These are phyloP conservation scores for Lagenidium giganteum DNA, from an alignment of 352 stramenopile genomes.

Conservation along the genomic window DNA sequence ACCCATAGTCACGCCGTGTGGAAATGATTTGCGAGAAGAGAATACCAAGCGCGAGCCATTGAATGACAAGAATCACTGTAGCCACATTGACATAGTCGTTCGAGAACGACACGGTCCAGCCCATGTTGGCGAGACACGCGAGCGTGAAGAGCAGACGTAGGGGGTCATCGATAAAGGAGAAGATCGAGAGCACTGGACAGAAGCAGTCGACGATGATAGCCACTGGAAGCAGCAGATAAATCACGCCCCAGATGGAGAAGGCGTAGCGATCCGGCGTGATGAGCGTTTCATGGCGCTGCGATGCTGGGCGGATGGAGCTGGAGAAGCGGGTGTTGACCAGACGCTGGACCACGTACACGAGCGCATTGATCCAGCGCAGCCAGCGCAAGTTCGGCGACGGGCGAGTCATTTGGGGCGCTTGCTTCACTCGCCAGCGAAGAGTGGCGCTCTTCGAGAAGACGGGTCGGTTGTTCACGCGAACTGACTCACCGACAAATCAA, in stretches of 20 bases:
- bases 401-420: neutral
- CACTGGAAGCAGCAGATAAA: constrained; percentile 65
- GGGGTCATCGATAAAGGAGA: constrained; percentile 28
- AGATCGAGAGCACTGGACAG: constrained; percentile 54
- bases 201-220: constrained; percentile 64
- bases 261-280: constrained; percentile 70
- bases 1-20: constrained; percentile 31
- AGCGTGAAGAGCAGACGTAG: constrained; percentile 57
- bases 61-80: constrained; percentile 41
- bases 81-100: constrained; percentile 56
- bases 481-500: no score
- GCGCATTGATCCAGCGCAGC: neutral
- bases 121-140: constrained; percentile 62
- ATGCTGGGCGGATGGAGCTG: constrained; percentile 32
- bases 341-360: neutral
- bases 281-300: constrained; percentile 60
- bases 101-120: constrained; percentile 68
- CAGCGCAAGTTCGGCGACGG: neutral
- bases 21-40: constrained; percentile 53
- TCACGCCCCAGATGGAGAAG: constrained; percentile 77
- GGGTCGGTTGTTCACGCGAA: no score
- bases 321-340: neutral
- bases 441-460: no score
- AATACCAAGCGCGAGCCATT: constrained; percentile 54
- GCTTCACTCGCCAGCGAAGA: no score